phyloP scores from a whole-genome alignment of 2,329 filamentous ascomycete genomes.

The Chalaropsis ovoidea region DNA sequence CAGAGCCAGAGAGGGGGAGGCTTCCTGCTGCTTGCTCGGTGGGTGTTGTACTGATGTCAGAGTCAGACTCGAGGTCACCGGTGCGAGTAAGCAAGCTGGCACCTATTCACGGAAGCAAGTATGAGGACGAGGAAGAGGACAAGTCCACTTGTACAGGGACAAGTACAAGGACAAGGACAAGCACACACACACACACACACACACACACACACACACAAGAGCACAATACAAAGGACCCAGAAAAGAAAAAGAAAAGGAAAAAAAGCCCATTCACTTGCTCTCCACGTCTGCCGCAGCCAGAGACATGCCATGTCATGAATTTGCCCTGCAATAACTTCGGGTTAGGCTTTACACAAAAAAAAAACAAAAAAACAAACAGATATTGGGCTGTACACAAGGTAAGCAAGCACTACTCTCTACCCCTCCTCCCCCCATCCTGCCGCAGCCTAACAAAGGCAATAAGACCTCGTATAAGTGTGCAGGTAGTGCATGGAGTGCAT shows the following conservation, averaged over 20 bases:
- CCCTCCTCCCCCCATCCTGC: background rate
- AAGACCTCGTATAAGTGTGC: slow-evolving; percentile 8
- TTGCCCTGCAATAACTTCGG: background rate
- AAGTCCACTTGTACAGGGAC: background rate
- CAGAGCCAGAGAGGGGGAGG: background rate
- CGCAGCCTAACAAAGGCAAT: slow-evolving; percentile 4
- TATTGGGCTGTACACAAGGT: background rate
- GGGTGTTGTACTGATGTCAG: background rate
- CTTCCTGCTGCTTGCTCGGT: background rate
- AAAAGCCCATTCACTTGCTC: too few relatives aligned
- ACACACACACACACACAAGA: too few relatives aligned
- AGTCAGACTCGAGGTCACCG: slow-evolving; percentile 10
- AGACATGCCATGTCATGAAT: background rate
- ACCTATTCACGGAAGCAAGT: background rate
- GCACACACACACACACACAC: too few relatives aligned
- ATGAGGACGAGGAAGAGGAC: background rate
- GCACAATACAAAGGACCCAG: too few relatives aligned
- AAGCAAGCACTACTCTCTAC: background rate
- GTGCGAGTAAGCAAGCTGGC: background rate
- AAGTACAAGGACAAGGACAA: background rate
- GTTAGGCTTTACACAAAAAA: background rate
- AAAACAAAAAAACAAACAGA: background rate
- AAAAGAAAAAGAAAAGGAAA: too few relatives aligned
- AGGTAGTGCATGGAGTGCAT: background rate
- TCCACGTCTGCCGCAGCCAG: too few relatives aligned